Evolutionary conservation across 1,139 yeast species (phyloP).

Genomic region (Candida anutae): DNA sequence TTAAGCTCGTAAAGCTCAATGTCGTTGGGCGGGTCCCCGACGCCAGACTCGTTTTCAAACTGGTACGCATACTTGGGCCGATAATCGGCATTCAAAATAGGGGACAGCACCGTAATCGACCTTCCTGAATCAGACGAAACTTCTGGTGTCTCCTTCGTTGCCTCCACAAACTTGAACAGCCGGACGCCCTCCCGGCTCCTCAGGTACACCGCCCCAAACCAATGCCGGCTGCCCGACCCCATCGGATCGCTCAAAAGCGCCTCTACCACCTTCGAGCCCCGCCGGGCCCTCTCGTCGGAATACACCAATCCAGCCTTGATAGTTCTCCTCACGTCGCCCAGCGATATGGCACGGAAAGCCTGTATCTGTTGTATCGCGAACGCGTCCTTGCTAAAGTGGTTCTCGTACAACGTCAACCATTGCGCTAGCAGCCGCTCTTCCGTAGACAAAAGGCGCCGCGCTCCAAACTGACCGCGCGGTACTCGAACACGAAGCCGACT

Average conservation of each 20-base stretch:
- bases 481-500: no score
- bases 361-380: slow-evolving; percentile 11
- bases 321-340: slow-evolving; percentile 1
- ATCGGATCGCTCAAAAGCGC: slow-evolving; percentile 36
- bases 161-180: slow-evolving; percentile 11
- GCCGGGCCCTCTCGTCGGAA: slow-evolving; percentile 12
- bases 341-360: slow-evolving; percentile 6
- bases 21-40: slow-evolving; percentile 12
- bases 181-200: slow-evolving; percentile 16
- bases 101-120: slow-evolving; percentile 21
- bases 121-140: neutral
- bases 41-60: no score
- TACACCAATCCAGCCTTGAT: slow-evolving; percentile 26
- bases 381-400: slow-evolving; percentile 22
- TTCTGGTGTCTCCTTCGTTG: slow-evolving; percentile 2
- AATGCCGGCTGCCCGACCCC: slow-evolving; percentile 21
- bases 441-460: neutral
- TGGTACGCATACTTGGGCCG: slow-evolving; percentile 13
- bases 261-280: slow-evolving; percentile 24
- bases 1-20: slow-evolving; percentile 26
- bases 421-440: slow-evolving; percentile 1
- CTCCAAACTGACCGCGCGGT: no score
- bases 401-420: slow-evolving; percentile 5
- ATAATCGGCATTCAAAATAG: slow-evolving; percentile 22
- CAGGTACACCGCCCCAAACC: slow-evolving; percentile 21